A percentile compares a stretch with the other conserved stretches of the same genome.
Conservation (phyloP, 2,329 filamentous ascomycete genomes). For the Laburnicola sp. region DNA sequence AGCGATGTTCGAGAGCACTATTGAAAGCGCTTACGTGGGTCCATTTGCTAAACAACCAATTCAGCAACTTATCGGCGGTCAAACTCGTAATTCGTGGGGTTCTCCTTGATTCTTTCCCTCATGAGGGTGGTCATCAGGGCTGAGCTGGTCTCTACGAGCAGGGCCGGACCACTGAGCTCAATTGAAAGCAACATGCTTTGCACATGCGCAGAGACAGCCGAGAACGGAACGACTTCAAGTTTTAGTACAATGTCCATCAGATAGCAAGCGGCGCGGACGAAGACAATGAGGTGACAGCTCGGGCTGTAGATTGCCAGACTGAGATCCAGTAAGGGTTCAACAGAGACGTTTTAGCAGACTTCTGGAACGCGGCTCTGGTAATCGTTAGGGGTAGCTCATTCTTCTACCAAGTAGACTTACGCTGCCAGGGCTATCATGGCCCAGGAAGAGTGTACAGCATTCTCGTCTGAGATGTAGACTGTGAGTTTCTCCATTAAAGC, state of each 20-base stretch:
- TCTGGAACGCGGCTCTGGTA: conserved; percentile 39
- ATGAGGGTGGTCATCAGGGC: conserved; percentile 72
- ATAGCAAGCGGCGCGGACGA: conserved; percentile 78
- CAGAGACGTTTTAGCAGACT: conserved; percentile 20
- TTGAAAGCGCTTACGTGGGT: conserved; percentile 66
- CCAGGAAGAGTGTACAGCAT: conserved; percentile 68
- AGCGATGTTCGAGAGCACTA: conserved; percentile 5
- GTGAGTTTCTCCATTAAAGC: conserved; percentile 63
- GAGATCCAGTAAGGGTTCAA: conserved; percentile 66
- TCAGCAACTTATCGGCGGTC: conserved; percentile 71
- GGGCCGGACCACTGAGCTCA: conserved; percentile 78
- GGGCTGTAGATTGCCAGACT: conserved; percentile 73
- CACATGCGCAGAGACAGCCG: conserved; percentile 68
- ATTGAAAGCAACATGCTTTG: conserved; percentile 74
- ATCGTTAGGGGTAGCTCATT: neutral
- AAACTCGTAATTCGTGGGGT: conserved; percentile 68
- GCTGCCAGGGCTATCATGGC: conserved; percentile 79
- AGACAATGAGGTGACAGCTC: conserved; percentile 69
- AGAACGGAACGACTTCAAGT: conserved; percentile 66
- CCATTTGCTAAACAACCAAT: conserved; percentile 84
- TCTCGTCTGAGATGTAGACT: conserved; percentile 69
- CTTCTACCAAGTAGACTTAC: conserved; percentile 52
- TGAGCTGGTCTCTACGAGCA: conserved; percentile 78
- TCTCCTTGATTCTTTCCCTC: conserved; percentile 65
- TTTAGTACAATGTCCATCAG: conserved; percentile 70